A percentile compares a stretch with the other conserved stretches of the same genome.
phyloP scores from a whole-genome alignment of 116 monocot species.

The Papilionanthe hybrid region DNA sequence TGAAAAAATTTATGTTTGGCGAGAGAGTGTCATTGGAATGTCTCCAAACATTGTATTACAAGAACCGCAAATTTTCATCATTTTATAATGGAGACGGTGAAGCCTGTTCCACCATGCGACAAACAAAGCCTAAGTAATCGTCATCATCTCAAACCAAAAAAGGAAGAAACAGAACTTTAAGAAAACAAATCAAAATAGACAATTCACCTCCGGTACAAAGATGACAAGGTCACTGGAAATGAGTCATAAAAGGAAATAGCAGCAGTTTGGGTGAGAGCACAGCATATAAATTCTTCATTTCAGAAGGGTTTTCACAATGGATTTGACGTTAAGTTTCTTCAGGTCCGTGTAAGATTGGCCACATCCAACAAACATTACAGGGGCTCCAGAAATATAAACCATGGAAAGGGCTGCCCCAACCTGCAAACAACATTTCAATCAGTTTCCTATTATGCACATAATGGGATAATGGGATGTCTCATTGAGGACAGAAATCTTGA shows the following conservation, averaged over 20 bases:
- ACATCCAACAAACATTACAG: constrained; percentile 99
- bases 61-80: too few species aligned
- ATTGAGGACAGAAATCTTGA: neutral
- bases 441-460: neutral
- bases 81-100: too few species aligned
- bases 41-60: too few species aligned
- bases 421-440: constrained; percentile 27
- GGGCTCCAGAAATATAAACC: constrained; percentile 96
- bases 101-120: too few species aligned
- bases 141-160: too few species aligned
- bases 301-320: constrained; percentile 88
- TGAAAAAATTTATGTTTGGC: too few species aligned
- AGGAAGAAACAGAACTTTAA: neutral
- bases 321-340: constrained; percentile 97
- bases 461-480: neutral
- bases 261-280: neutral
- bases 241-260: constrained; percentile 9
- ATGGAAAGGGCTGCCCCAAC: constrained; percentile 98
- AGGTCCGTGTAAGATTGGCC: constrained; percentile 98
- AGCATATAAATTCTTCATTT: constrained; percentile 39
- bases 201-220: neutral
- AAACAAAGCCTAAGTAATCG: too few species aligned
- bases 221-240: constrained; percentile 53
- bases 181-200: neutral
- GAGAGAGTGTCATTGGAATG: too few species aligned